Base-by-base conservation (phyloP, 768 basidiomycete genomes). In the Termitomyces sp. region DNA sequence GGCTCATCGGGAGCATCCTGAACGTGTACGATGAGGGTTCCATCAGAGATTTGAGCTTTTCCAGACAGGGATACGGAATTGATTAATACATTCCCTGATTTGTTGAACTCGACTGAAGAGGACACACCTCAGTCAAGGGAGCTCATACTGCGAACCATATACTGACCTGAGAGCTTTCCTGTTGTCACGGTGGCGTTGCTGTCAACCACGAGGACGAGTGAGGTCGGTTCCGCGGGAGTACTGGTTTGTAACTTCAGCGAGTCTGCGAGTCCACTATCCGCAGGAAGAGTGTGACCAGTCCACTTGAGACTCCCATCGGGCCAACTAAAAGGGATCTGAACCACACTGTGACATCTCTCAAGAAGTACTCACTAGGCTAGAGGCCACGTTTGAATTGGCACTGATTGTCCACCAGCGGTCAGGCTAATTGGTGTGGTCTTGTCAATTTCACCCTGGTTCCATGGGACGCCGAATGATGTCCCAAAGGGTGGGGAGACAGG, bases 291-390 rank as follows among this genome's bases (percentile, higher is more conserved):
- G 58, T 75, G 74, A 9, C 73, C 74, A 3, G 73, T 73, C 74
- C 74, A 75, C 61, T 75, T 75, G 13, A 75, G 58, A 51, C 67
- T 71, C 30, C 73, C 74, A 48, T 75, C 74, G 14, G 74, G 73
- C 73, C 73, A 75, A 49, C 73, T 73, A 38, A 18, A 30, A 16
- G 26, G 45, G 42, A n/a, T 22, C 2, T 32, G 53, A 33, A 14
- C 18, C 18, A 40, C n/a, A 10, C 9, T 20, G 9, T 9, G n/a
- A 20, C n/a, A 42, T 42, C 4, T 20, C 20, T 20, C 18, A 18
- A 42, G n/a, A 42, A 20, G 2, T 44, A 66, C 71, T 49, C 44
- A 73, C 73, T 69, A 75, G 42, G 74, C 73, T 53, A 75, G 58
- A 3, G 73, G 73, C 74, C 74, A 75, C 18, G 67, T 73, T 56